Evolutionary conservation across 139 green algal genomes (phyloP), one percentile per base, ranked within the genome.

Genomic region (Closterium sp.): DNA sequence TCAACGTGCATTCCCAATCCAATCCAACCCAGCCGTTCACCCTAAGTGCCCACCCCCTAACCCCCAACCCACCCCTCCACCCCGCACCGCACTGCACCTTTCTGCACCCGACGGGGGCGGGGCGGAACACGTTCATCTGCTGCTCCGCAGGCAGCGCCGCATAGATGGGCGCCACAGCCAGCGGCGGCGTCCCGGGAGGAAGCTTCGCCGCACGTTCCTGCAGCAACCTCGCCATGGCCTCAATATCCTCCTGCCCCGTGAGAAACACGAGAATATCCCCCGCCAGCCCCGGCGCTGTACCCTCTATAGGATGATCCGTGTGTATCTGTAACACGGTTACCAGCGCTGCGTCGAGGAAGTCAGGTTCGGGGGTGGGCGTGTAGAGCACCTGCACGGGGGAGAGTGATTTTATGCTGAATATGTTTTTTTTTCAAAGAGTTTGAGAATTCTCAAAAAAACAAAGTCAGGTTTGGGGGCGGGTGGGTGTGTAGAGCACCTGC

Each of bases 301-400:
- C 62, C 62, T 24, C 62, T 79, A 79, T 5, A 24, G 62, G 62
- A 13, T 87, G 28, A 29, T 87, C 85, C 85, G 22, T 24, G 85
- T 87, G 85, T 21, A 87, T 87, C 85, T 94, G 91, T 95, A 99
- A 97, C 89, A 99, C 97, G n/a, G 97, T 98, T 2, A 97, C 95
- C 28, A 98, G 96, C 4, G 86, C 38, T 1, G 95, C 95, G 87
- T 99, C 97, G 27, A 99, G 94, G 94, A 98, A 99, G 96, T 99
- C 97, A 3, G 97, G 97, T 95, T 97, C 92, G n/a, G 94, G 94
- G 17, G 85, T 24, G 24, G 98, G 98, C 70, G 97, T 98, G 96
- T 99, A 99, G 79, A 98, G 91, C 91, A 99, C 98, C 94, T 99
- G 97, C 31, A 99, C 98, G 9, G 97, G 97, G n/a, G n/a, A n/a